These are phyloP conservation scores for Tricladium varicosporioides DNA, from an alignment of 2,329 filamentous ascomycete species.

Conservation along the genomic window DNA sequence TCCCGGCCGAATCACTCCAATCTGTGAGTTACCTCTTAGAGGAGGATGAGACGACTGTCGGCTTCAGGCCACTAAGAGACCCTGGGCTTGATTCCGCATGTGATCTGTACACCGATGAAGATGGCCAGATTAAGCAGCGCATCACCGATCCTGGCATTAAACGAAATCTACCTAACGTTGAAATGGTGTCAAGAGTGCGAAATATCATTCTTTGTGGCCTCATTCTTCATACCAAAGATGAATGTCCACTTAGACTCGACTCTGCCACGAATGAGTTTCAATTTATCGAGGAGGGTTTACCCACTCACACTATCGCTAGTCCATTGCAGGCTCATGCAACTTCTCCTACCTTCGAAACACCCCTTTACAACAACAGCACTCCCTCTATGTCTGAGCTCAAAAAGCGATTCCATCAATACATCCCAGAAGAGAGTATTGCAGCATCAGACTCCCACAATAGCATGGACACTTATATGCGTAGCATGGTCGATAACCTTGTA, in stretches of 20 bases:
- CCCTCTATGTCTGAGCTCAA: background rate
- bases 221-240: conserved; percentile 50
- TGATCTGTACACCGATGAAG: conserved; percentile 45
- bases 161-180: conserved; percentile 55
- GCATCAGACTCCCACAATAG: conserved; percentile 25
- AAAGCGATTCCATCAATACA: background rate
- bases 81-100: conserved; percentile 47
- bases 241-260: conserved; percentile 36
- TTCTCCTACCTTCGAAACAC: conserved; percentile 13
- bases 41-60: conserved; percentile 65
- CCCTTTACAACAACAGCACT: background rate
- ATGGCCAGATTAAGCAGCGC: conserved; percentile 43
- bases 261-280: conserved; percentile 37
- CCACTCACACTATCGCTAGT: conserved; percentile 40
- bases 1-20: conserved; percentile 55
- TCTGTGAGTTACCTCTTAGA: conserved; percentile 62
- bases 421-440: conserved; percentile 13
- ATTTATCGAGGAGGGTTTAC: conserved; percentile 51
- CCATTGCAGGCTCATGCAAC: conserved; percentile 35
- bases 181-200: conserved; percentile 65
- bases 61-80: conserved; percentile 57
- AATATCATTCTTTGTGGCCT: conserved; percentile 62
- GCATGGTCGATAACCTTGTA: conserved; percentile 58
- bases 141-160: conserved; percentile 47
- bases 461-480: conserved; percentile 49